These are phyloP conservation scores for Fusarium pininemorale DNA, from an alignment of 2,329 filamentous ascomycete species.

Conservation along the genomic window DNA sequence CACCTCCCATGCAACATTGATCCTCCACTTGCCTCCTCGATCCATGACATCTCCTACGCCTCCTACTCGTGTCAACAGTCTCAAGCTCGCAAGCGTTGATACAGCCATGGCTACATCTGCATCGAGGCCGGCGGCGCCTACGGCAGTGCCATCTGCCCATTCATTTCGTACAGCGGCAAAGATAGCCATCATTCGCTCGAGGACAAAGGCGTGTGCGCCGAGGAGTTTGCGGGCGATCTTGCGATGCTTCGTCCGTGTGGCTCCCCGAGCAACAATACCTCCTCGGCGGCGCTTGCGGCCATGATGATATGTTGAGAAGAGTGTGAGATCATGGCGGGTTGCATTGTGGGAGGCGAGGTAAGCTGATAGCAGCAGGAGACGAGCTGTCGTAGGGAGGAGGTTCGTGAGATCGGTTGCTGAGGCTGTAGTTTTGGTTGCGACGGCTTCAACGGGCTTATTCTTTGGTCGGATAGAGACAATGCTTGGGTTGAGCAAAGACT, in stretches of 20 bases:
- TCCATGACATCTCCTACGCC: conserved; percentile 72
- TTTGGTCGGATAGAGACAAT: conserved; percentile 56
- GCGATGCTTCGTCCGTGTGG: conserved; percentile 62
- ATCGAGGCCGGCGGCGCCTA: conserved; percentile 52
- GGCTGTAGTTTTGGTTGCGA: conserved; percentile 21
- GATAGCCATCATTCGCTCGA: conserved; percentile 83
- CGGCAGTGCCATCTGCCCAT: conserved; percentile 53
- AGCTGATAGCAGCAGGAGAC: conserved; percentile 77
- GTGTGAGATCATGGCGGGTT: conserved; percentile 73
- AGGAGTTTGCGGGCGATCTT: conserved; percentile 82
- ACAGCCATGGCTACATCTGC: conserved; percentile 71
- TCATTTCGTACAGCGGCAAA: conserved; percentile 72
- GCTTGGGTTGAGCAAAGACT: conserved; percentile 72
- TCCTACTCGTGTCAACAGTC: conserved; percentile 74
- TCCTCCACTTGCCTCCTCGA: conserved; percentile 76
- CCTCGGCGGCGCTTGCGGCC: conserved; percentile 61
- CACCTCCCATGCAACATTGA: conserved; percentile 82
- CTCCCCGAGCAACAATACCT: conserved; percentile 48
- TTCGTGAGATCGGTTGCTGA: conserved; percentile 58
- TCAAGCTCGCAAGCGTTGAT: conserved; percentile 76
- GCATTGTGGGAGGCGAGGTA: conserved; percentile 87
- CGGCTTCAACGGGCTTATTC: not conserved
- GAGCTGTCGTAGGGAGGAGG: conserved; percentile 76
- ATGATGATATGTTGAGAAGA: conserved; percentile 78
- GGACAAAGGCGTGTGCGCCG: conserved; percentile 78